Conservation (phyloP, 306 rosid genomes). For the Luffa aegyptiaca region DNA sequence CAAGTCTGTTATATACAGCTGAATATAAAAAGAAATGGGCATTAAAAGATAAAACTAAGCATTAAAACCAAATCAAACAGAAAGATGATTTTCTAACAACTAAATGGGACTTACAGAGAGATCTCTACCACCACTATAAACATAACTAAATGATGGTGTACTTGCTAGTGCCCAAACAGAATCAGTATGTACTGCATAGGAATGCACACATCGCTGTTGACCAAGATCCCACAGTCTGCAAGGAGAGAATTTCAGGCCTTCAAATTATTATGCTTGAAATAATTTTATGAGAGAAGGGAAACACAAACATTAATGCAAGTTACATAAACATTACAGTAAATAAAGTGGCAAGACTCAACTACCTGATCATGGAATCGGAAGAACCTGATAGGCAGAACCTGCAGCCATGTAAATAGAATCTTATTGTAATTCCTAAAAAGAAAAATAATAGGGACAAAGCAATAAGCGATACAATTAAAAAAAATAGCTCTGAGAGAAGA, state of each 20-base stretch:
- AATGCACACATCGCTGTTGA: constrained; percentile 94
- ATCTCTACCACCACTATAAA: constrained; percentile 97
- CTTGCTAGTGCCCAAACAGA: constrained; percentile 99
- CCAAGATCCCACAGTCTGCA: constrained; percentile 97
- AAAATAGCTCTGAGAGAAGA: background rate
- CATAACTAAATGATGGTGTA: constrained; percentile 89
- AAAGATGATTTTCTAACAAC: constrained; percentile 3
- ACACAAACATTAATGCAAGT: background rate
- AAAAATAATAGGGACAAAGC: background rate
- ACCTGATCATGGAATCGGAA: constrained; percentile 99
- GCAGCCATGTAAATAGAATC: constrained; percentile 23
- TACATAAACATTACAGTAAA: background rate
- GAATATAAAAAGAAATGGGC: constrained; percentile 35
- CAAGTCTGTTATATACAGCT: constrained; percentile 98
- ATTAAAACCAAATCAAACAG: constrained; percentile 16
- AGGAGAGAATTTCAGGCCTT: constrained; percentile 19
- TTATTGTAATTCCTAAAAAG: background rate
- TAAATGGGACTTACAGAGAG: constrained; percentile 69
- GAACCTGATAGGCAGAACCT: constrained; percentile 97
- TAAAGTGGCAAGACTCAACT: constrained; percentile 5
- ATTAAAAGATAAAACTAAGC: constrained; percentile 24
- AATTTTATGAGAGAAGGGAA: background rate
- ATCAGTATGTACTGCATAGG: constrained; percentile 98
- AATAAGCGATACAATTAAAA: background rate
- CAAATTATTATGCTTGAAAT: constrained; percentile 7